These are phyloP conservation scores for Gossypium australe DNA, from an alignment of 345 rosid species.

Conservation along the genomic window DNA sequence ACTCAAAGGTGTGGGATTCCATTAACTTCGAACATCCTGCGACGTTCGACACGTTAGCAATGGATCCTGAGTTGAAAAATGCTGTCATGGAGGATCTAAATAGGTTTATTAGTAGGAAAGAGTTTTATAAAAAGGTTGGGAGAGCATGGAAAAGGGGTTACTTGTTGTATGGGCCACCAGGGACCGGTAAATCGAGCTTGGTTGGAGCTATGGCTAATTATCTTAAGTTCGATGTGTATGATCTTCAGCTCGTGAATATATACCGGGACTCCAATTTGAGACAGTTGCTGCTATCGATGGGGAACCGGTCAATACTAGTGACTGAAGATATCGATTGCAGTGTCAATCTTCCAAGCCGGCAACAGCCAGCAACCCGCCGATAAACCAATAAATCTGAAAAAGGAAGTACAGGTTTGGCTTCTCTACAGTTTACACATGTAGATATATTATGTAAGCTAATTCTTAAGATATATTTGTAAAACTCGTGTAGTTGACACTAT, in stretches of 20 bases:
- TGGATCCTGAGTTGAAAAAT: conserved; percentile 43
- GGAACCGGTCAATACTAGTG: conserved; percentile 53
- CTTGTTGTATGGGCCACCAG: conserved; percentile 66
- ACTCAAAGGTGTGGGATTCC: conserved; percentile 38
- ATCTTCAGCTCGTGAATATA: conserved; percentile 47
- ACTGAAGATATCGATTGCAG: conserved; percentile 48
- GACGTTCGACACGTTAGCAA: conserved; percentile 55
- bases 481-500: conserved; percentile 34
- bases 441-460: too few species aligned
- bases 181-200: conserved; percentile 65
- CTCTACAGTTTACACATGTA: neutral
- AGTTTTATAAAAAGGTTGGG: conserved; percentile 55
- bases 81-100: conserved; percentile 44
- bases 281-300: conserved; percentile 35
- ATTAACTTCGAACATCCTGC: conserved; percentile 59
- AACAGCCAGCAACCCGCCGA: conserved; percentile 24
- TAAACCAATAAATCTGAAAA: conserved; percentile 20
- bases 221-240: conserved; percentile 56
- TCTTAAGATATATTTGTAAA: too few species aligned
- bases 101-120: conserved; percentile 50
- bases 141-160: conserved; percentile 72
- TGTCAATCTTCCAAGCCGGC: conserved; percentile 30
- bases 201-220: conserved; percentile 75
- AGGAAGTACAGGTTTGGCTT: conserved; percentile 23
- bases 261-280: conserved; percentile 48